Base-by-base conservation (phyloP, 495 filamentous ascomycete species). In the Lepidopterella palustris region DNA sequence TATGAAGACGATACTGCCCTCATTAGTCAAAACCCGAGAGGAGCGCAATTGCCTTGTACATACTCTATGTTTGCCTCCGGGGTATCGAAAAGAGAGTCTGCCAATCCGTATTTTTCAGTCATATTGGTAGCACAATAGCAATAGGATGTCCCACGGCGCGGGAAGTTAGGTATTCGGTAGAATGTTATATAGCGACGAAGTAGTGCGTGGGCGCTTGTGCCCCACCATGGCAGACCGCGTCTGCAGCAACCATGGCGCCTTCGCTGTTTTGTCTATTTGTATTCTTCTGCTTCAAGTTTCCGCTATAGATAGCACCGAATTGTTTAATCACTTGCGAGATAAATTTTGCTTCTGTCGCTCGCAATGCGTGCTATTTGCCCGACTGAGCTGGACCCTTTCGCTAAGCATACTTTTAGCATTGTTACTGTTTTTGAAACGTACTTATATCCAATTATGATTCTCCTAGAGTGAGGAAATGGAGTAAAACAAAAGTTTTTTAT, bases 1-100 rank as follows among this genome's bases (percentile, higher is more conserved):
- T 5, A 61, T 49, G 40, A 61, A 61, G 6, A 61, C 52, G 23
- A 61, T 56, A 48, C 58, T 61, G 51, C 24, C 20, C 28, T 60
- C 52, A 18, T 58, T 42, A 56, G 53, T 31, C 45, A 25, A 25
- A 31, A 21, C 24, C 45, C 4, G 4, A 56, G 31, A 20, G 13
- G 21, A 27, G 35, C 13, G 45, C 29, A 2, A 6, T 25, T 26
- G 42, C 31, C 20, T 56, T 40, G n/a, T 56, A 3, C 35, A 56
- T 56, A 56, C 53, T 56, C 53, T 56, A 40, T 42, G 29, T 45
- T 56, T 15, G 53, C 53, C 31, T 56, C 53, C 20, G 18, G 4
- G 35, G 53, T 4, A 40, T 56, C 35, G 24, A 56, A 56, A 45
- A 56, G 53, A 45, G 53, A 32, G 4, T 56, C 53, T 42, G 25